Evolutionary conservation across 768 basidiomycete species (phyloP).

Genomic region (Termitomyces sp.): DNA sequence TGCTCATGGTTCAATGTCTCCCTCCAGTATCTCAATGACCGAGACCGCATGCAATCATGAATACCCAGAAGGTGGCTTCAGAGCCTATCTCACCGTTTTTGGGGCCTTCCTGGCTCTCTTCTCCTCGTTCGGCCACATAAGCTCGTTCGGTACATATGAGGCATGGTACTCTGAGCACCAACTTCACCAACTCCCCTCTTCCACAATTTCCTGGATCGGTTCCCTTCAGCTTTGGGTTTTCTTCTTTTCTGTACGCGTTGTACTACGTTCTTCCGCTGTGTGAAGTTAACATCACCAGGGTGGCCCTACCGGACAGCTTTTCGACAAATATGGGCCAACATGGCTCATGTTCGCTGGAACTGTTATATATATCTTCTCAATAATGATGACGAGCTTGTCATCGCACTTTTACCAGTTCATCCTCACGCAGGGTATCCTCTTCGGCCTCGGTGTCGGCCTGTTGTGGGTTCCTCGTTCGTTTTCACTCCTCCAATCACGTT

Average conservation of each 20-base stretch:
- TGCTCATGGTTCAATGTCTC: slow-evolving; percentile 2
- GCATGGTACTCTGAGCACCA: slow-evolving; percentile 62
- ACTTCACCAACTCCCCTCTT: slow-evolving; percentile 41
- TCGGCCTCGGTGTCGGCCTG: slow-evolving; percentile 61
- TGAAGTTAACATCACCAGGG: slow-evolving; percentile 34
- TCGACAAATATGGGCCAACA: slow-evolving; percentile 57
- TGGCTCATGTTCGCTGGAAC: slow-evolving; percentile 49
- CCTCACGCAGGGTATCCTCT: slow-evolving; percentile 57
- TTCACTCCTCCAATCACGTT: slow-evolving; percentile 2
- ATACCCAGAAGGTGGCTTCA: slow-evolving; percentile 25
- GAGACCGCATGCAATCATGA: slow-evolving; percentile 3
- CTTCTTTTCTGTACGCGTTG: slow-evolving; percentile 57
- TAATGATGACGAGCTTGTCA: slow-evolving; percentile 58
- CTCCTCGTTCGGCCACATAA: slow-evolving; percentile 69
- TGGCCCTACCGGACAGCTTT: slow-evolving; percentile 53
- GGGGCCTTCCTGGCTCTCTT: slow-evolving; percentile 66
- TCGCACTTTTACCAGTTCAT: slow-evolving; percentile 56
- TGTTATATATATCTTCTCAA: slow-evolving; percentile 40
- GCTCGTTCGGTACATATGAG: slow-evolving; percentile 69
- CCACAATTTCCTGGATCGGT: slow-evolving; percentile 68
- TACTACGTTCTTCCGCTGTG: neutral
- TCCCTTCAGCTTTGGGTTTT: slow-evolving; percentile 65
- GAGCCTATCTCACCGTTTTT: slow-evolving; percentile 45
- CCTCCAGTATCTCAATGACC: slow-evolving; percentile 5
- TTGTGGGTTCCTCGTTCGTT: slow-evolving; percentile 35